Base-by-base conservation (phyloP, 768 basidiomycete genomes). In the Xerocomus spinulosus region DNA sequence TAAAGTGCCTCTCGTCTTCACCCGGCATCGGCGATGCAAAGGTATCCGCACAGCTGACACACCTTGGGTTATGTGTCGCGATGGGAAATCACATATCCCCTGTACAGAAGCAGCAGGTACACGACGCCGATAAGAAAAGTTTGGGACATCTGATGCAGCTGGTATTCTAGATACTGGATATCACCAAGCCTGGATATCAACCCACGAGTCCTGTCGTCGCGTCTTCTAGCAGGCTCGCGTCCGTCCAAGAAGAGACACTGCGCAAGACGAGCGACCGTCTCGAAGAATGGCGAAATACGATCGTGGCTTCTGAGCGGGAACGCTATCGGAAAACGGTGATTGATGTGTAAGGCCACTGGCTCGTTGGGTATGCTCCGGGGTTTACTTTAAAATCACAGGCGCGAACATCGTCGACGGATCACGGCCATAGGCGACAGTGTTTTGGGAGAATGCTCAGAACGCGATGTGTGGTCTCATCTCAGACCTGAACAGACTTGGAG, bases 391-490 rank as follows among this genome's bases (percentile, higher is more conserved):
- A 20, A 21, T 41, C 10, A 24, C 50, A 93, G 92, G 46, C 83
- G 82, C 20, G 92, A 95, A 61, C 77, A 81, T 52, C 77, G 85
- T 51, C 79, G 87, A 42, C 87, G 88, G 56, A 72, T 86, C 18
- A 71, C 79, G 3, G 67, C 73, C 9, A 61, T 86, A 36, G 71
- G 75, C 25, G 81, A 84, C 42, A 86, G 85, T 76, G 72, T 79
- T 0, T 66, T 78, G 33, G 58, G 80, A 9, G 68, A 87, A 20
- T 80, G 80, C 2, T 81, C 82, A 0, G 93, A 95, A 61, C 77
- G 88, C 18, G 92, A 92, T 0, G 60, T 95, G 12, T 95, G 93
- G 92, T 81, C 83, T 2, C 74, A 78, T 36, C 64, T 74, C 14
- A 72, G 71, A 33, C 68, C 59, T 3, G 68, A 70, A 20, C 68